Evolutionary conservation across 192 early-diverging fungal genomes (phyloP), one percentile per base, ranked within the genome.

Genomic region (Podila epigama): DNA sequence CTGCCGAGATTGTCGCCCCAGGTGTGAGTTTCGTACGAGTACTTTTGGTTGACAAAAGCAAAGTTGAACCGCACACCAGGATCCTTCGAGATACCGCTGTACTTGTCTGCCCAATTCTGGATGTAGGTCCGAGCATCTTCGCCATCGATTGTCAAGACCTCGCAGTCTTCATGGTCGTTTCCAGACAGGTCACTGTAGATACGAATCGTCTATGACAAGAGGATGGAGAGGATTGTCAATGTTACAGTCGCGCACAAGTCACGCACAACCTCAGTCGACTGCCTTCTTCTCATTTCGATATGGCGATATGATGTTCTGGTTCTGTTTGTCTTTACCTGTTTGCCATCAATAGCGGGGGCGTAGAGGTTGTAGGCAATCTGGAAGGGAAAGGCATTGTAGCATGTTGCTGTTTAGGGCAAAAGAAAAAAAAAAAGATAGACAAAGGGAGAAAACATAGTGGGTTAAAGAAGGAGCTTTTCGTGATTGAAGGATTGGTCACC

Each of bases 51-150:
- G 1, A 37, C 44, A 4, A 80, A 50, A 4, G 64, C 64, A 25
- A 50, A 7, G 40, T 80, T 80, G 50, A 80, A 63, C 10, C 68
- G 68, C 18, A 62, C 77, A 31, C 53, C 54, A 29, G 60, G 50
- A 31, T 80, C 69, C 40, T 71, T 70, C 9, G 69, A 71, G 29
- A 41, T 25, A 22, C 59, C 54, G 0, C 50, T 36, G 15, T 58
- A 12, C 4, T 60, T 59, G 34, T 63, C 53, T 18, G 69, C 65
- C 50, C 50, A 68, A 0, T 61, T 16, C 12, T 61, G 55, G 44
- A 80, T 42, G n/a, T 41, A 58, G 0, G 60, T 10, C 16, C 29
- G 25, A 1, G 69, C 69, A 1, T 69, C 55, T 12, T 54, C 13
- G 13, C 65, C 79, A 39, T 71, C 25, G 50, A 80, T 80, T 0